Base-by-base conservation (phyloP, 495 filamentous ascomycete genomes). In the Penicillium macrosclerotiorum region DNA sequence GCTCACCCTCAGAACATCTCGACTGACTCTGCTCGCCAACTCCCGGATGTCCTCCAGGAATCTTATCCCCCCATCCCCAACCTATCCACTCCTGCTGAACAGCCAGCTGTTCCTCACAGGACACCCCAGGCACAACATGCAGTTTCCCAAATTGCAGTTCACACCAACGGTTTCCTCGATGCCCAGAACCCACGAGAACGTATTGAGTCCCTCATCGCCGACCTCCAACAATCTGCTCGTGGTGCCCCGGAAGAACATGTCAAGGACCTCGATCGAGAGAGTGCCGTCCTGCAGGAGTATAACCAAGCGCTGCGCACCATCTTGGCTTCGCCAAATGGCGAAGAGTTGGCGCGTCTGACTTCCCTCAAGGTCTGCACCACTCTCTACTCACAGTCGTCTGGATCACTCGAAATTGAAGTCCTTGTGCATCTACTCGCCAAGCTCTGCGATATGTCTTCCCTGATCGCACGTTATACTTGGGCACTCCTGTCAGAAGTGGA, bases 31-130 rank as follows among this genome's bases (percentile, higher is more conserved):
- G 74, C 80, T 22, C 77, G 80, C 22, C 75, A 77, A 52, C 52
- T 85, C 37, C 78, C 79, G 9, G 90, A 96, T 56, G 80, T 93
- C 11, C 77, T 96, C 17, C 86, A 89, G 52, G 91, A 95, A 37
- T 81, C 86, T 47, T 95, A 86, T 62, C 82, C 80, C n/a, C 63
- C 83, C 6, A 76, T 90, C 36, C 81, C 88, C 2, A 89, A 76
- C 54, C 71, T 95, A 14, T 80, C 87, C 12, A 92, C 89, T 1
- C 86, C 90, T 3, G 83, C 87, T 12, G 89, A 94, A 54, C 83
- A 83, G 5, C 88, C 90, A 20, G 82, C 86, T 19, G 70, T 95
- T 41, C 74, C 80, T 33, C 84, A 87, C 37, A 81, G 88, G 49
- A 85, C 85, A 45, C 70, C 83, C 20, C 79, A 79, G 50, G 71